phyloP scores from a whole-genome alignment of 306 rosid species.

The Fragaria nilgerrensis region DNA sequence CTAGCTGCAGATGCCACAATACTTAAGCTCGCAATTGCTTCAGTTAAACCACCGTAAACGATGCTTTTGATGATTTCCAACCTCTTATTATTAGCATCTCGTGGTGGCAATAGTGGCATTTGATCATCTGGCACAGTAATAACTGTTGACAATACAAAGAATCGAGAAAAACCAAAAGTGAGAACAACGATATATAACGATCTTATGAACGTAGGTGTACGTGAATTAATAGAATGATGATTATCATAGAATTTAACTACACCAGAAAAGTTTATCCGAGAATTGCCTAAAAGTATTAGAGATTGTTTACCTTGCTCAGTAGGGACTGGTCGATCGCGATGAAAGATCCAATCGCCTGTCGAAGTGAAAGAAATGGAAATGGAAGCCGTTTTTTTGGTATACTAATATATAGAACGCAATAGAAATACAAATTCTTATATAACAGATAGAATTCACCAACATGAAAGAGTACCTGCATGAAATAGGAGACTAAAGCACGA shows the following conservation, averaged over 20 bases:
- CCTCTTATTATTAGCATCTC: background rate
- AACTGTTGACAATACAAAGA: constrained; percentile 7
- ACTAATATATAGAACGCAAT: background rate
- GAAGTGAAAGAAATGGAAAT: constrained; percentile 12
- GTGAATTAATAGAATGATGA: background rate
- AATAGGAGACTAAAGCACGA: constrained; percentile 68
- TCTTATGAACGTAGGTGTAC: background rate
- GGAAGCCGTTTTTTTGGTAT: background rate
- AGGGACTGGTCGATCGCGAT: background rate
- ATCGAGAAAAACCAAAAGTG: background rate
- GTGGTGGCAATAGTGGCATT: background rate
- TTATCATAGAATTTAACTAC: background rate
- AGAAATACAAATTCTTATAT: background rate
- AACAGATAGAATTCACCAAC: background rate
- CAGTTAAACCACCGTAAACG: constrained; percentile 75
- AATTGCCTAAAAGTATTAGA: background rate
- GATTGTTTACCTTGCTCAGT: constrained; percentile 36
- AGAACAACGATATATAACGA: background rate
- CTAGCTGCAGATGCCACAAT: constrained; percentile 77
- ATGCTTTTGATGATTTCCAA: constrained; percentile 63
- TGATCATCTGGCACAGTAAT: background rate
- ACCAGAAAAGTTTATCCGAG: background rate
- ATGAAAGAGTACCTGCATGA: constrained; percentile 38
- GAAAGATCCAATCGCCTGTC: constrained; percentile 50
- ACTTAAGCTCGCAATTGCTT: constrained; percentile 73